Conservation (phyloP, 1,284 basidiomycete genomes). For the Gymnopus androsaceus region DNA sequence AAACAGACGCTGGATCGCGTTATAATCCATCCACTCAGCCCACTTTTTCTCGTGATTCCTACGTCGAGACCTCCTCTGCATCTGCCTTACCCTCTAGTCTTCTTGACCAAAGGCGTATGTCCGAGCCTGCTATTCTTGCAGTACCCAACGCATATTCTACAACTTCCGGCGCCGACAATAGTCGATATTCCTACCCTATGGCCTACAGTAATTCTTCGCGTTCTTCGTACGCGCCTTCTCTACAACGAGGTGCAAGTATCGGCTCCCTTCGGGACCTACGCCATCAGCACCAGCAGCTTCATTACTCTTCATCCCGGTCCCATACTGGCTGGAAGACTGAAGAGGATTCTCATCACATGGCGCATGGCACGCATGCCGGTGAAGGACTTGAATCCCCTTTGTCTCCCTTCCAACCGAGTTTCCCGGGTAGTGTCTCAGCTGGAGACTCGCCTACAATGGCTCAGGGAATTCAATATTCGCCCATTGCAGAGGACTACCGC, state of each 20-base stretch:
- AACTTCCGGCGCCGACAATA: conserved; percentile 17
- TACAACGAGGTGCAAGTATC: conserved; percentile 43
- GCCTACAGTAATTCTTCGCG: conserved; percentile 27
- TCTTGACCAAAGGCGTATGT: conserved; percentile 55
- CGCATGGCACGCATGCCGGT: conserved; percentile 21
- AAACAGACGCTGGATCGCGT: conserved; percentile 39
- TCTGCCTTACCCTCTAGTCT: conserved; percentile 33
- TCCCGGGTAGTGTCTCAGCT: conserved; percentile 30
- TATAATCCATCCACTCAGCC: conserved; percentile 41
- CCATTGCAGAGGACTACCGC: conserved; percentile 44
- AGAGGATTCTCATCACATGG: conserved; percentile 11
- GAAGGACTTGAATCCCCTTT: conserved; percentile 45
- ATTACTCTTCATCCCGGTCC: conserved; percentile 14
- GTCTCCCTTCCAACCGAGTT: conserved; percentile 51
- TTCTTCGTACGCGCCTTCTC: conserved; percentile 36
- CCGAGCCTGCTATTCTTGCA: conserved; percentile 54
- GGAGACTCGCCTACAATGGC: conserved; percentile 33
- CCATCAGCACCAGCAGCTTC: conserved; percentile 28
- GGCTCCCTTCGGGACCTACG: conserved; percentile 42
- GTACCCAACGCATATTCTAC: conserved; percentile 33
- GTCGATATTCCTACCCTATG: conserved; percentile 10
- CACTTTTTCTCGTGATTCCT: conserved; percentile 29
- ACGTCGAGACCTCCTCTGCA: conserved; percentile 18
- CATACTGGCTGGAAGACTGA: conserved; percentile 11
- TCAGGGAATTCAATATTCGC: conserved; percentile 37